Base-by-base conservation (phyloP, 73 alveolate species). In the Paramecium sexaurelia region DNA sequence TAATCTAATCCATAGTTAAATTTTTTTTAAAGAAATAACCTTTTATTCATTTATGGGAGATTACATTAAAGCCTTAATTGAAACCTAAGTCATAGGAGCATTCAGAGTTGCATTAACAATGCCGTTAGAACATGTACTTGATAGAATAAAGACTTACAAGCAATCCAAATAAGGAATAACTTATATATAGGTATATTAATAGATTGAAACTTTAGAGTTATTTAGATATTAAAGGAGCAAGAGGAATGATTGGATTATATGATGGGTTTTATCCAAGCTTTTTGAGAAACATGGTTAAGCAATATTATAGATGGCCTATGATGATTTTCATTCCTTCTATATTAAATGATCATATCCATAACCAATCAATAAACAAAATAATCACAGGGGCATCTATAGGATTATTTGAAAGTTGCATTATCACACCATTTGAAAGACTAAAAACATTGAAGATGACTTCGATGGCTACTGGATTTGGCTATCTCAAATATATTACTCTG, bases 271-370 rank as follows among this genome's bases (percentile, higher is more conserved):
- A 39, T 20, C 90, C 90, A 22, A 41, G 73, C 73, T 78, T 78
- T 78, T 11, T 40, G 45, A 78, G 90, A 78, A 45, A 32, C 7
- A 41, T 39, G 68, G 75, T 78, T 13, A 78, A 78, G 24, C 55
- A 39, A 39, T 78, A 78, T 11, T 78, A 78, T 22, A 20, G 90
- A 22, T 78, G 90, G 90, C 90, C 90, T 24, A 78, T 78, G 90
- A 78, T 45, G 43, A 78, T 78, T 41, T 78, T 78, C 40, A 78
- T 78, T 19, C 90, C 90, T 29, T 29, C 43, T 5, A 41, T 24
- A 17, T 19, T 78, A 17, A 78, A 43, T 19, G 90, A 45, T 20
- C 47, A 78, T 47, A 45, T 78, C 19, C 43, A 39, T 6, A 78
- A 78, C 35, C 15, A 32, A 29, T 32, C 40, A 24, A 17, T 78